These are phyloP conservation scores for Leccinum pellstonianum DNA, from an alignment of 768 basidiomycete species.

Conservation along the genomic window DNA sequence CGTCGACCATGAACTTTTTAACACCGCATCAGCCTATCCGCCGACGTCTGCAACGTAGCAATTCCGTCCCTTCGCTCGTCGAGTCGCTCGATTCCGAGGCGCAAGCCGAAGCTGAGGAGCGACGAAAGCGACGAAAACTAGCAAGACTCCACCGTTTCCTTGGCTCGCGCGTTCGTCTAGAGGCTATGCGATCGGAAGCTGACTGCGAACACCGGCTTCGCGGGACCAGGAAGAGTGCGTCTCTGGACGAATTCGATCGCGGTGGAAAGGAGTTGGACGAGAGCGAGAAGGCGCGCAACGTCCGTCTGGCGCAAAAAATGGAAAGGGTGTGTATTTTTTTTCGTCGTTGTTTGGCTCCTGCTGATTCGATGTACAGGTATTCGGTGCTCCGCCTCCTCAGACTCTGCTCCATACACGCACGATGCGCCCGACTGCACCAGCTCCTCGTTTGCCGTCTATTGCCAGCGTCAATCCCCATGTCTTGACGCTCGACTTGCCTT, in stretches of 20 bases:
- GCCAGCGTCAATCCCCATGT: constrained; percentile 17
- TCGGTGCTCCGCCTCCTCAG: constrained; percentile 79
- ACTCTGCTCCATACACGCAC: constrained; percentile 71
- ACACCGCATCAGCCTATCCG: constrained; percentile 25
- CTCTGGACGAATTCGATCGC: constrained; percentile 56
- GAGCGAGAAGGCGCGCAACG: constrained; percentile 75
- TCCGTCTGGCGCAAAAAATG: constrained; percentile 82
- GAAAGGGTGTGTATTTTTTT: constrained; percentile 57
- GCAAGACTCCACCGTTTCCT: constrained; percentile 83
- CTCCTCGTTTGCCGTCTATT: constrained; percentile 29
- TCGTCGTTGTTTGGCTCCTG: neutral
- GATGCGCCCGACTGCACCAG: constrained; percentile 35
- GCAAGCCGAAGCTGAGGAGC: constrained; percentile 58
- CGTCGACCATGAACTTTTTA: constrained; percentile 31
- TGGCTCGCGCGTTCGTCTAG: constrained; percentile 72
- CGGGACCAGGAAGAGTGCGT: constrained; percentile 43
- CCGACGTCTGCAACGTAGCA: constrained; percentile 32
- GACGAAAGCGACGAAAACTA: constrained; percentile 71
- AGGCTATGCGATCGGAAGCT: constrained; percentile 47
- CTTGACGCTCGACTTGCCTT: constrained; percentile 22
- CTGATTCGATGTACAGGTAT: constrained; percentile 50
- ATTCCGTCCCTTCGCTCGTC: constrained; percentile 46
- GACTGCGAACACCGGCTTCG: constrained; percentile 43
- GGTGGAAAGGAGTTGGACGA: constrained; percentile 69
- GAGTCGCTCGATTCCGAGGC: constrained; percentile 52